A percentile compares a stretch with the other conserved stretches of the same genome.
Conservation (phyloP, 1,139 yeast genomes). For the Yarrowia galli region DNA sequence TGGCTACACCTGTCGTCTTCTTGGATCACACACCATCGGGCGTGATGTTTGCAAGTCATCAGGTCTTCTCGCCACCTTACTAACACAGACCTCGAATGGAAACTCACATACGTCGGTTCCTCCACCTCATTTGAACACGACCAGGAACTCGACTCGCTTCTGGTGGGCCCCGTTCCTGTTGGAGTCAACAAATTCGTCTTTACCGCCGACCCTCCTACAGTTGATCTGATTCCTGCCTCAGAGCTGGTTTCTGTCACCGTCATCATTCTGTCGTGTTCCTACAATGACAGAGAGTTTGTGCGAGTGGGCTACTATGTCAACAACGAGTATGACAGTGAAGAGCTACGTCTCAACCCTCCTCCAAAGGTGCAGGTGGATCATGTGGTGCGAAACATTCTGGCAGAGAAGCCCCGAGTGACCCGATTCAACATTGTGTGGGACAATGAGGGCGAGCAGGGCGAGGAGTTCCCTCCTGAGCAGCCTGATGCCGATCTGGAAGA, state of each 20-base stretch:
- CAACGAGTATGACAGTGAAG: conserved; percentile 94
- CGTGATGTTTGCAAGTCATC: neutral
- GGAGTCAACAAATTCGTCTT: conserved; percentile 93
- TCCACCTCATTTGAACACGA: conserved; percentile 93
- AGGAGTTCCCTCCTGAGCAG: conserved; percentile 81
- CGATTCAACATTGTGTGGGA: conserved; percentile 95
- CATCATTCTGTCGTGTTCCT: conserved; percentile 87
- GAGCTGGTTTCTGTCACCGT: conserved; percentile 96
- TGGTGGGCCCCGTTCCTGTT: conserved; percentile 98
- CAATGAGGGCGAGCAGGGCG: conserved; percentile 61
- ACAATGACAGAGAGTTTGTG: conserved; percentile 92
- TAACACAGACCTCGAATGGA: conserved; percentile 84
- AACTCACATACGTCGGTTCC: conserved; percentile 93
- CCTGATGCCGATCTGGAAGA: conserved; percentile 62
- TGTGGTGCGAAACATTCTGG: conserved; percentile 90
- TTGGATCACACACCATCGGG: too few species aligned
- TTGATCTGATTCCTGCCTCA: conserved; percentile 93
- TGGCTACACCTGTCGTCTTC: too few species aligned
- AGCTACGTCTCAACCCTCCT: conserved; percentile 92
- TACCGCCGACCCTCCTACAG: conserved; percentile 95
- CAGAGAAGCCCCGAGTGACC: conserved; percentile 97
- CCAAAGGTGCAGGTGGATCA: conserved; percentile 92
- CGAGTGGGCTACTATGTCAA: conserved; percentile 97
- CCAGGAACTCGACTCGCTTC: conserved; percentile 91
- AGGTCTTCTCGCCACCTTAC: neutral